These are phyloP conservation scores for Lipomyces oligophaga DNA, from an alignment of 805 yeast genomes.

Conservation along the genomic window DNA sequence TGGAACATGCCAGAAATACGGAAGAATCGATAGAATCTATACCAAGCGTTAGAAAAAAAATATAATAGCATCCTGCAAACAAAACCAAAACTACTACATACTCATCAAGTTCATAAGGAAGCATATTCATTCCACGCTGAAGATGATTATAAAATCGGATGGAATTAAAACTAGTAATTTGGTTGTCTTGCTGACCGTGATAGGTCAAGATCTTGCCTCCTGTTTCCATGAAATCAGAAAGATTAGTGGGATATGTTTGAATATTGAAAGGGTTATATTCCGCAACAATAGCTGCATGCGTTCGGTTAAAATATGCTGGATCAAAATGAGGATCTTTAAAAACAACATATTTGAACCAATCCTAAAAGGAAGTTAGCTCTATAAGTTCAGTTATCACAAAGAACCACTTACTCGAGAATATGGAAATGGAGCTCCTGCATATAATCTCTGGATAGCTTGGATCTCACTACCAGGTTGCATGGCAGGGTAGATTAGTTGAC, in stretches of 20 bases:
- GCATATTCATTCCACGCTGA: slow-evolving; percentile 6
- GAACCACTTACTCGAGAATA: slow-evolving; percentile 1
- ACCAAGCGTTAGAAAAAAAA: slow-evolving; percentile 1
- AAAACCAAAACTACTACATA: not conserved
- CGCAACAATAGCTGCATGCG: slow-evolving; percentile 6
- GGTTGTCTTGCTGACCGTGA: slow-evolving; percentile 11
- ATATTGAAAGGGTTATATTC: slow-evolving; percentile 7
- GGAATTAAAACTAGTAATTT: slow-evolving; percentile 5
- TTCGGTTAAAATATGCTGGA: slow-evolving; percentile 5
- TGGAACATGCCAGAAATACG: slow-evolving; percentile 9
- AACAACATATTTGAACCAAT: slow-evolving; percentile 5
- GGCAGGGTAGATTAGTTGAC: slow-evolving; percentile 2
- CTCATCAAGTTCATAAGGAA: slow-evolving; percentile 3
- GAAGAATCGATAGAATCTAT: slow-evolving; percentile 3
- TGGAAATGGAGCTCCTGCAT: slow-evolving; percentile 5
- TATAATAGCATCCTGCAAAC: not conserved
- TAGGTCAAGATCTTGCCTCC: slow-evolving; percentile 8
- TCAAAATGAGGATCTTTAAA: slow-evolving; percentile 5
- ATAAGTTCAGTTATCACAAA: not conserved
- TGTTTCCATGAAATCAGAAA: slow-evolving; percentile 2
- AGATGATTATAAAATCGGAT: slow-evolving; percentile 5
- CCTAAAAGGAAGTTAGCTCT: not conserved
- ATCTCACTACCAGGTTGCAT: slow-evolving; percentile 2
- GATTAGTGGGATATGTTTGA: slow-evolving; percentile 2
- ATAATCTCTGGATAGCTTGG: slow-evolving; percentile 5